These are phyloP conservation scores for Allodekkera sacchari DNA, from an alignment of 805 yeast species.

Conservation along the genomic window DNA sequence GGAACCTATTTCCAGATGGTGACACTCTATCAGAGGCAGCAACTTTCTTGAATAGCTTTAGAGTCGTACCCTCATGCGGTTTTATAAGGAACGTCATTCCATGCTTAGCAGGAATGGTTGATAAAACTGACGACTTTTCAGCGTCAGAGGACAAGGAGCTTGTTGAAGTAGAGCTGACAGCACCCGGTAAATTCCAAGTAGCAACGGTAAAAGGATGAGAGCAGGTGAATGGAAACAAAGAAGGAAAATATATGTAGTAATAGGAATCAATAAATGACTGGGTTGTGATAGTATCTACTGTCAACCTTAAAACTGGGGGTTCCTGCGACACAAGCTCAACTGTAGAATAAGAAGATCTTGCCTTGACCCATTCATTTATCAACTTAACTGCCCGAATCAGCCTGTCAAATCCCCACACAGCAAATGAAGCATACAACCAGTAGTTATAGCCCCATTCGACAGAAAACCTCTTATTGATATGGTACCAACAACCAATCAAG, in stretches of 20 bases:
- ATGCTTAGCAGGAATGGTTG: background rate
- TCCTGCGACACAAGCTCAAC: constrained; percentile 2
- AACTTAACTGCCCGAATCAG: constrained; percentile 27
- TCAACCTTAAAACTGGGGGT: background rate
- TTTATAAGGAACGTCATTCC: constrained; percentile 3
- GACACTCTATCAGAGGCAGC: background rate
- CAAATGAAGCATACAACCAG: constrained; percentile 26
- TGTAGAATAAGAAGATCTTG: background rate
- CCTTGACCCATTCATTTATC: background rate
- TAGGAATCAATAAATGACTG: constrained; percentile 3
- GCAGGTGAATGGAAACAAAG: constrained; percentile 33
- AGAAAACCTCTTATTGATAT: constrained; percentile 21
- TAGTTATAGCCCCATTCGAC: constrained; percentile 16
- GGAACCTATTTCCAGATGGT: constrained; percentile 1
- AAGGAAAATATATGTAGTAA: constrained; percentile 6
- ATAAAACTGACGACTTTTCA: background rate
- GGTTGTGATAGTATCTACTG: too few relatives aligned
- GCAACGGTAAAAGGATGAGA: constrained; percentile 59
- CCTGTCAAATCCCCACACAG: constrained; percentile 44
- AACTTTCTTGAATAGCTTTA: background rate
- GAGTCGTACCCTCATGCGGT: constrained; percentile 5
- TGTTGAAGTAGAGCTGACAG: too few relatives aligned
- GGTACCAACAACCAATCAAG: constrained; percentile 46
- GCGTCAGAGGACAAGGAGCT: too few relatives aligned
- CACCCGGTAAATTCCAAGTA: constrained; percentile 3